Conservation (phyloP, 805 yeast species). For the Sugiyamaella mastotermitis region DNA sequence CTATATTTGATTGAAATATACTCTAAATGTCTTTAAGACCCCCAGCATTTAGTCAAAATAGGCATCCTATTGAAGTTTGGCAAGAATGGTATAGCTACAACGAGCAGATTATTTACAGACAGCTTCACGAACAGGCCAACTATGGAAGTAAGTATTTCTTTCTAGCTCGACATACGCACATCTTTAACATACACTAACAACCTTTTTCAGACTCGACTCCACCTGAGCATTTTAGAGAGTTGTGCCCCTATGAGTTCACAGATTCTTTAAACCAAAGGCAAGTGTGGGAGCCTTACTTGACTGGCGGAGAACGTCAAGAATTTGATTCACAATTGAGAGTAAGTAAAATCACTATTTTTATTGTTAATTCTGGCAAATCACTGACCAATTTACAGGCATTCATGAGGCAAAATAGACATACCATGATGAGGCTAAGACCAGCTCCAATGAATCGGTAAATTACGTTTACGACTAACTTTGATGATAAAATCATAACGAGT, state of each 20-base stretch:
- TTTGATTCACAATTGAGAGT: slow-evolving; percentile 25
- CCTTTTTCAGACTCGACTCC: slow-evolving; percentile 6
- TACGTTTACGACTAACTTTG: background rate
- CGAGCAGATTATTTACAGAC: slow-evolving; percentile 13
- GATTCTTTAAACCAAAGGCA: slow-evolving; percentile 27
- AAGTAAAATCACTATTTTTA: slow-evolving; percentile 7
- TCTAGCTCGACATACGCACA: background rate
- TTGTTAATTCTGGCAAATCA: background rate
- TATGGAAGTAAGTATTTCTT: slow-evolving; percentile 9
- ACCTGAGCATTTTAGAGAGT: slow-evolving; percentile 14
- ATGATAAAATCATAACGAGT: background rate
- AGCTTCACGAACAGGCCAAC: slow-evolving; percentile 13
- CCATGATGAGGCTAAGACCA: slow-evolving; percentile 22
- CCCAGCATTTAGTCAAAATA: slow-evolving; percentile 19
- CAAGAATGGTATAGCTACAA: slow-evolving; percentile 26
- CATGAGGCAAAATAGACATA: slow-evolving; percentile 19
- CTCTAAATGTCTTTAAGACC: slow-evolving; percentile 6
- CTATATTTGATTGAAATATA: too few relatives aligned
- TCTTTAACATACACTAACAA: background rate
- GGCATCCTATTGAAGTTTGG: slow-evolving; percentile 28
- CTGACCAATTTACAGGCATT: slow-evolving; percentile 13
- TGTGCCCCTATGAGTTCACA: slow-evolving; percentile 26
- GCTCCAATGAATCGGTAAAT: slow-evolving; percentile 27
- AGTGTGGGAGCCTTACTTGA: slow-evolving; percentile 26
- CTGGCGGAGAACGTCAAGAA: slow-evolving; percentile 25